Base-by-base conservation (phyloP, 2,329 filamentous ascomycete species). In the Microdochium nivale region DNA sequence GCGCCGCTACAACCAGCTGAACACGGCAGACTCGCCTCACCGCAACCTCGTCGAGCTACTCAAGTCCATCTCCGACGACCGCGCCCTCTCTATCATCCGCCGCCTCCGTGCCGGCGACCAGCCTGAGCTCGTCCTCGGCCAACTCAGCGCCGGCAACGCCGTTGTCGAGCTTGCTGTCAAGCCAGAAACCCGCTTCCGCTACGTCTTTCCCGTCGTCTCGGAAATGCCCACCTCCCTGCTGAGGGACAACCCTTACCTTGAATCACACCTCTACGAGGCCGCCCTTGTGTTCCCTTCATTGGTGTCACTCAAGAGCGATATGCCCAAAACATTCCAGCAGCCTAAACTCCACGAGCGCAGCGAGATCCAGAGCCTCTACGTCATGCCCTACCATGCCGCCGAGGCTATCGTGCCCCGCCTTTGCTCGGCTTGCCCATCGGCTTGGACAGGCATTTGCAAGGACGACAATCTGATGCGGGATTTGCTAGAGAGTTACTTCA, bases 131-230 rank as follows among this genome's bases (percentile, higher is more conserved):
- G 59, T 74, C 23, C 33, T 71, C 3, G 65, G 60, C 16, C 67
- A 68, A 25, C 60, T 69, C 44, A 61, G 59, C 40, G 62, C 62
- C 24, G 71, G 70, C 9, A 63, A 70, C 52, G 25, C 68, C 3
- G 54, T 73, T 2, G 53, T 73, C 3, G 68, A 73, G 52, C 63
- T 71, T 50, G 59, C 67, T 1, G 54, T 72, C 2, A 53, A 58
- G 0, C 68, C 70, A 3, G 69, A 74, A 53, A 61, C 67, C 2
- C 58, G 67, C 1, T 63, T 65, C 21, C 68, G 68, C 40, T 73
- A 70, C 40, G 65, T 67, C 47, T 70, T 74, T 33, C 71, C 69
- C 0, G 70, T 70, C 48, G 48, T 60, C 13, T 25, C 56, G 7
- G 56, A 62, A 7, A 67, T 67, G 62, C 67, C 67, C 2, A 33